These are phyloP conservation scores for Kuraishia piskuri DNA, from an alignment of 805 yeast species.

Conservation along the genomic window DNA sequence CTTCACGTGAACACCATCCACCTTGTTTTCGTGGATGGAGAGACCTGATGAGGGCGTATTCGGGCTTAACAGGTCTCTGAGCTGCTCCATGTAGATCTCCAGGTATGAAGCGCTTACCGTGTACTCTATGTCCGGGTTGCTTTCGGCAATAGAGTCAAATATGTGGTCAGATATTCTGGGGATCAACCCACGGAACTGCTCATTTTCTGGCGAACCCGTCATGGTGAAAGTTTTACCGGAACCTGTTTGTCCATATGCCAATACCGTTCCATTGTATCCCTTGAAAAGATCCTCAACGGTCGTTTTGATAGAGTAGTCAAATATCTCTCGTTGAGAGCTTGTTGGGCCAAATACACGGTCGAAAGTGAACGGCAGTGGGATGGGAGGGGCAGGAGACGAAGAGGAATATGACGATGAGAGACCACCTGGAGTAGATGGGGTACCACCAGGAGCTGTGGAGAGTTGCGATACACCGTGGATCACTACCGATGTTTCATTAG, in stretches of 20 bases:
- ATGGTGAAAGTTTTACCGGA: slow-evolving; percentile 81
- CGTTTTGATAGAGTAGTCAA: slow-evolving; percentile 46
- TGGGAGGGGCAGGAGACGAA: slow-evolving; percentile 7
- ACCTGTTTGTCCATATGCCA: slow-evolving; percentile 76
- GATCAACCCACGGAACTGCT: slow-evolving; percentile 47
- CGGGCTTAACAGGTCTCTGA: slow-evolving; percentile 59
- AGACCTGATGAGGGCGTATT: slow-evolving; percentile 25
- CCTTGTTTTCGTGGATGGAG: slow-evolving; percentile 54
- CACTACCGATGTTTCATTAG: slow-evolving; percentile 1
- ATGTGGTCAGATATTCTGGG: slow-evolving; percentile 65
- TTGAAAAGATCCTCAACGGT: slow-evolving; percentile 62
- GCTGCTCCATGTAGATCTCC: slow-evolving; percentile 77
- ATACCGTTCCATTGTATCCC: slow-evolving; percentile 39
- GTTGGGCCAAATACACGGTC: slow-evolving; percentile 53
- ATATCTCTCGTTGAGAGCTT: slow-evolving; percentile 48
- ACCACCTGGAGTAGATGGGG: not conserved
- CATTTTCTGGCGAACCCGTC: slow-evolving; percentile 44
- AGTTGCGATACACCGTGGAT: not conserved
- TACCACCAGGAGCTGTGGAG: not conserved
- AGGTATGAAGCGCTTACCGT: slow-evolving; percentile 62
- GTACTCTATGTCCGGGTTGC: slow-evolving; percentile 48
- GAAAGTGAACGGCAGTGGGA: slow-evolving; percentile 35
- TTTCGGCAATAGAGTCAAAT: slow-evolving; percentile 42
- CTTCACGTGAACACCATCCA: slow-evolving; percentile 59
- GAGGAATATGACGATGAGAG: slow-evolving; percentile 1